Conservation (phyloP, 371 early-diverging fungal genomes). For the Phascolomyces articulosus region DNA sequence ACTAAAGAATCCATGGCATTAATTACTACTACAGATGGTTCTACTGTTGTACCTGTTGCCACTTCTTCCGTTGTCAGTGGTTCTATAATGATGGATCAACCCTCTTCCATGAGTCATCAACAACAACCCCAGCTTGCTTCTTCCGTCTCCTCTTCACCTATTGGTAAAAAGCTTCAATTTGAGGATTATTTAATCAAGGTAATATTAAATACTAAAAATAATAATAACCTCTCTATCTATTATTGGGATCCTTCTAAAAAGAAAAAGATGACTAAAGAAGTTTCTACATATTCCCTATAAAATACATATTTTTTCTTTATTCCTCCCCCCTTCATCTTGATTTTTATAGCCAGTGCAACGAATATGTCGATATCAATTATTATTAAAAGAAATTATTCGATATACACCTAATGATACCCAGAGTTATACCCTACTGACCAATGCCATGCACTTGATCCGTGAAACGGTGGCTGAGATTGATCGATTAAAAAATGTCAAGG, state of each 20-base stretch:
- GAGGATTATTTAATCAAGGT: slow-evolving; percentile 56
- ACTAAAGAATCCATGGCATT: slow-evolving; percentile 30
- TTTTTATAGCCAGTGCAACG: slow-evolving; percentile 47
- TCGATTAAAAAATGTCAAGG: slow-evolving; percentile 28
- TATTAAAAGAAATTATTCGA: slow-evolving; percentile 44
- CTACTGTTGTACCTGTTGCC: no score
- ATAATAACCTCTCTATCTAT: no score
- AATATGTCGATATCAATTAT: slow-evolving; percentile 50
- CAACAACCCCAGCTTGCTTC: background rate
- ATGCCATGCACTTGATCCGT: slow-evolving; percentile 34
- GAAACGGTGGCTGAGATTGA: slow-evolving; percentile 41
- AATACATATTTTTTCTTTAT: no score
- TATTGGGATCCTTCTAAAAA: no score
- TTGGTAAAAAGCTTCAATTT: slow-evolving; percentile 36
- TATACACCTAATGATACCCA: slow-evolving; percentile 32
- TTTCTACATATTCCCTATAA: no score
- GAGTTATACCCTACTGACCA: slow-evolving; percentile 28
- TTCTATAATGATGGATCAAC: slow-evolving; percentile 4
- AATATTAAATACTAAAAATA: background rate
- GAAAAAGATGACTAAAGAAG: no score
- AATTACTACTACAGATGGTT: slow-evolving; percentile 8
- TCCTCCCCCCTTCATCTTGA: background rate
- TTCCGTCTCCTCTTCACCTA: background rate
- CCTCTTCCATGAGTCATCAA: background rate
- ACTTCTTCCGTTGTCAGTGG: slow-evolving; percentile 6